Percentiles rank a stretch among this genome's conserved stretches.
phyloP scores from a whole-genome alignment of 1,284 basidiomycete species.

The Gomphus bonarii region DNA sequence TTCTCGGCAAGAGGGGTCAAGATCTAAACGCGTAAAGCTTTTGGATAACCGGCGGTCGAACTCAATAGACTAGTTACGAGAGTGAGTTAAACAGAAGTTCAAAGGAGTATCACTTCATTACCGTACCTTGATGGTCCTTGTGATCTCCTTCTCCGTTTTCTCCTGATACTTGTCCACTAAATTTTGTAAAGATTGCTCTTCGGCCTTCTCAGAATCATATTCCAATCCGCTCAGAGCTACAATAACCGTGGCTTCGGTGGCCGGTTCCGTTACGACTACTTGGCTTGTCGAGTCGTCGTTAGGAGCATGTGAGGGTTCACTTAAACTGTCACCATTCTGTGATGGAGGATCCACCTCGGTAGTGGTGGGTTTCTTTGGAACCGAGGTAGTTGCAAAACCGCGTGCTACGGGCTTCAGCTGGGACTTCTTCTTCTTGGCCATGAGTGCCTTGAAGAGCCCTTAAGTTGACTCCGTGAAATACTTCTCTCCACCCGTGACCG shows the following conservation, averaged over 20 bases:
- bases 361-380: constrained; percentile 64
- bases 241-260: constrained; percentile 11
- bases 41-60: constrained; percentile 73
- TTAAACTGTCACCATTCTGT: not conserved
- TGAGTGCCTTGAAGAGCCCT: constrained; percentile 20
- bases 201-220: constrained; percentile 31
- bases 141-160: constrained; percentile 82
- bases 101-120: not conserved
- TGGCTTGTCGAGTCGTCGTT: constrained; percentile 6
- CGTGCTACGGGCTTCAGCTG: constrained; percentile 66
- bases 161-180: constrained; percentile 81
- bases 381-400: constrained; percentile 84
- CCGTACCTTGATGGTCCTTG: constrained; percentile 49
- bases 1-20: constrained; percentile 52
- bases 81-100: not conserved
- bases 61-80: constrained; percentile 58
- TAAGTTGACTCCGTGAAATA: not conserved
- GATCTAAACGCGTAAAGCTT: constrained; percentile 51
- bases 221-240: constrained; percentile 15
- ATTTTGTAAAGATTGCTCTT: constrained; percentile 46
- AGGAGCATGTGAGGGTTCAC: not conserved
- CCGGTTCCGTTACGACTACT: constrained; percentile 18
- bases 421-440: constrained; percentile 85
- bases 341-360: constrained; percentile 21
- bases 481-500: not conserved